These are phyloP conservation scores for Vickermania spadyakhi DNA, from an alignment of 208 protist species.

Conservation along the genomic window DNA sequence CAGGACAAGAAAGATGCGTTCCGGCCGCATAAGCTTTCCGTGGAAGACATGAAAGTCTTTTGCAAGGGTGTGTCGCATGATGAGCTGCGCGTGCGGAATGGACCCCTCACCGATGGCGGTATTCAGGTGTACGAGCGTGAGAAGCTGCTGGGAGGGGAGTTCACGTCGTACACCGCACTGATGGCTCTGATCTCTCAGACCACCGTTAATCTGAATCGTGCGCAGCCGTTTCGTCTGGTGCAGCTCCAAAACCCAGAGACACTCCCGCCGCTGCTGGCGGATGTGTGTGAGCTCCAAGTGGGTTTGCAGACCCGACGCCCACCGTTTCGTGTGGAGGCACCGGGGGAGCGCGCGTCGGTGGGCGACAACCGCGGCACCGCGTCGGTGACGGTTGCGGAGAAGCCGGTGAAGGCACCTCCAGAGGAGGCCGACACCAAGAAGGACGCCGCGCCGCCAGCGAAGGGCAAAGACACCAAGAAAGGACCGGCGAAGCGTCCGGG, in stretches of 20 bases:
- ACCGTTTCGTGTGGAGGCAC: constrained; percentile 9
- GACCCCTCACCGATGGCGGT: background rate
- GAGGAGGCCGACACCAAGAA: constrained; percentile 1
- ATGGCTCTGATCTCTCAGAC: constrained; percentile 16
- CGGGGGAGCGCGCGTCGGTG: background rate
- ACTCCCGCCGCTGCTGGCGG: constrained; percentile 1
- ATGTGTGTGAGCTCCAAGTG: background rate
- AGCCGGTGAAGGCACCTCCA: background rate
- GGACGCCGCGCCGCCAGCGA: background rate
- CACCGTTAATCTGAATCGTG: constrained; percentile 1
- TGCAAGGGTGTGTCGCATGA: background rate
- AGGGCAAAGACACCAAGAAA: background rate
- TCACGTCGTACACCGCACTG: constrained; percentile 8
- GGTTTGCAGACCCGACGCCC: background rate
- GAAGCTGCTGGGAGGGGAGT: constrained; percentile 10
- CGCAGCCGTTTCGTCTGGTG: constrained; percentile 12
- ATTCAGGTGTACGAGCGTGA: constrained; percentile 11
- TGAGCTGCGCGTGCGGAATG: background rate
- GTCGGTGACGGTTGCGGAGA: constrained; percentile 2
- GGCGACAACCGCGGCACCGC: constrained; percentile 12
- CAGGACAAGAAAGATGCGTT: background rate
- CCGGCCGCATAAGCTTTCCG: background rate
- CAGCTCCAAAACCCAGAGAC: constrained; percentile 8
- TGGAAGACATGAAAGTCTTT: background rate
- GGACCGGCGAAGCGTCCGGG: background rate